Conservation (phyloP, 768 basidiomycete species). For the Lyophyllum semitale region DNA sequence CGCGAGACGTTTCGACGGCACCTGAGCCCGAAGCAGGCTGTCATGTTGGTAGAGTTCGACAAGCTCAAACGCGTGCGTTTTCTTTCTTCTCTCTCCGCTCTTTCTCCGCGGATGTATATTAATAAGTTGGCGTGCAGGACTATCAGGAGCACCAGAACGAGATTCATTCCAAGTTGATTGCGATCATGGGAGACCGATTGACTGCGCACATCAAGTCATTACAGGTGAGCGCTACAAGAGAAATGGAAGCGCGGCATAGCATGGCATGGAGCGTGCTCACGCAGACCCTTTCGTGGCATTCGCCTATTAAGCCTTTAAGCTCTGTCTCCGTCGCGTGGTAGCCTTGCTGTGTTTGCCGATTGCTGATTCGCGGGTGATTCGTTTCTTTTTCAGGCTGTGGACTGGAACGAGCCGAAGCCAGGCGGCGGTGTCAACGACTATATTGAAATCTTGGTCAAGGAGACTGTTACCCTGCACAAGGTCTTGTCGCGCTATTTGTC, state of each 20-base stretch:
- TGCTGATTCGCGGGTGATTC: background rate
- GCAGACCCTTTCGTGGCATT: background rate
- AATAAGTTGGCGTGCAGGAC: conserved; percentile 55
- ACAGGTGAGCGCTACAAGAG: conserved; percentile 48
- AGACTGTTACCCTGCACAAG: conserved; percentile 94
- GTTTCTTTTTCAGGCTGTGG: conserved; percentile 53
- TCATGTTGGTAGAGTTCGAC: conserved; percentile 97
- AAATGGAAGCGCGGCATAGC: background rate
- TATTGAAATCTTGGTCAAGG: conserved; percentile 91
- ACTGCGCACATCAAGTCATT: conserved; percentile 82
- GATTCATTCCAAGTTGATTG: conserved; percentile 95
- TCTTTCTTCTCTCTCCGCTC: conserved; percentile 3
- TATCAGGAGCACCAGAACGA: conserved; percentile 99
- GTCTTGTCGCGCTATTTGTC: conserved; percentile 91
- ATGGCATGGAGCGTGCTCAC: background rate
- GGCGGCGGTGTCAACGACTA: conserved; percentile 79
- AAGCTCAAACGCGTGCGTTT: conserved; percentile 87
- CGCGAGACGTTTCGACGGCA: conserved; percentile 94
- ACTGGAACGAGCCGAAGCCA: conserved; percentile 71
- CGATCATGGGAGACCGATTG: conserved; percentile 96
- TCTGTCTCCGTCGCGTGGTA: background rate
- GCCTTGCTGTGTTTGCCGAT: conserved; percentile 1
- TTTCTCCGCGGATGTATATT: background rate
- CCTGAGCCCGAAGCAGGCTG: conserved; percentile 91
- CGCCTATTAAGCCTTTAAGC: background rate